Evolutionary conservation across 495 filamentous ascomycete genomes (phyloP).

Genomic region (Aspergillus sparsus): DNA sequence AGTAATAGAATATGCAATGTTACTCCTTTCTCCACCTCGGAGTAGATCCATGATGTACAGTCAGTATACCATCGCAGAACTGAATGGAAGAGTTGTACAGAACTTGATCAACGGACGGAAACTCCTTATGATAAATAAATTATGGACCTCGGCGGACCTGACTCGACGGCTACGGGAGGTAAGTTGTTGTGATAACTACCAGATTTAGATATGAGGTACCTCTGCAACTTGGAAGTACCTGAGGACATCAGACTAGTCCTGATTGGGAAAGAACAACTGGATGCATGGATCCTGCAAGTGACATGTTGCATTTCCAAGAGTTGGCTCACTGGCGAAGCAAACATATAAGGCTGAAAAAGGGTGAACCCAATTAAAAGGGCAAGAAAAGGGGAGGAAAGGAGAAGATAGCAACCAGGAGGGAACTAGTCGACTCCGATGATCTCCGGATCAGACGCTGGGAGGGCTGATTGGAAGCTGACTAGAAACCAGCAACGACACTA

Average conservation of each 20-base stretch:
- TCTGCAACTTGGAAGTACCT: no score
- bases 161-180: no score
- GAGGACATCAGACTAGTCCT: neutral
- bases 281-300: conserved; percentile 8
- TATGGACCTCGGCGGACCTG: no score
- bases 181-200: no score
- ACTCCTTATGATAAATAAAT: no score
- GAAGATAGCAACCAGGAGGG: neutral
- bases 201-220: no score
- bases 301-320: neutral
- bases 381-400: neutral
- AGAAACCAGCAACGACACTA: conserved; percentile 6
- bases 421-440: neutral
- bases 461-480: conserved; percentile 10
- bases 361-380: neutral
- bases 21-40: no score
- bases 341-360: conserved; percentile 8
- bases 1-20: no score
- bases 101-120: no score
- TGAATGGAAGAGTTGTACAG: no score
- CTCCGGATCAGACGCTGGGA: neutral
- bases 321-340: neutral
- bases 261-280: neutral
- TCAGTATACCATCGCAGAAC: no score
- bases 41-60: no score